These are phyloP conservation scores for Verbascum thapsus DNA, from an alignment of 257 asterid species.

Conservation along the genomic window DNA sequence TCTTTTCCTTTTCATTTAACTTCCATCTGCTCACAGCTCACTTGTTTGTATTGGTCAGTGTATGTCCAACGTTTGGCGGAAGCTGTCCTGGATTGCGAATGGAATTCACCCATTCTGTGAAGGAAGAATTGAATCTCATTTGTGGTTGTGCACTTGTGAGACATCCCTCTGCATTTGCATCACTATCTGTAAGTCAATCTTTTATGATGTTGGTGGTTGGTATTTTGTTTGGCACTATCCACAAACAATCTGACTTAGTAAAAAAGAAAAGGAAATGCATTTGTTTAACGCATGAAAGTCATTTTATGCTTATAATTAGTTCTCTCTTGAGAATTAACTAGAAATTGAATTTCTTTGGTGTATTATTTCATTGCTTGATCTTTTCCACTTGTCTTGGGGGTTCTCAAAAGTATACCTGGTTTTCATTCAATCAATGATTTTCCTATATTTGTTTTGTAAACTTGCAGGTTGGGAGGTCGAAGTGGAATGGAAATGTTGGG, in stretches of 20 bases:
- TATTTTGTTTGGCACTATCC: neutral
- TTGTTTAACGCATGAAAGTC: too few species aligned
- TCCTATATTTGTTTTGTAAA: too few species aligned
- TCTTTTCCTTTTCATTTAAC: slow-evolving; percentile 7
- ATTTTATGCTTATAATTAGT: too few species aligned
- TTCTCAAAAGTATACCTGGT: too few species aligned
- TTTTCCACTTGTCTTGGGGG: too few species aligned
- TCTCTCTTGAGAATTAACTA: too few species aligned
- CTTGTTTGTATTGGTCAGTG: slow-evolving; percentile 39
- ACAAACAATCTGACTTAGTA: too few species aligned
- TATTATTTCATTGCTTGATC: too few species aligned
- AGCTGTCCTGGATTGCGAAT: slow-evolving; percentile 77
- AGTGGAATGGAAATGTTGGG: slow-evolving; percentile 94
- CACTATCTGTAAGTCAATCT: slow-evolving; percentile 66
- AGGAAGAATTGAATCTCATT: slow-evolving; percentile 74
- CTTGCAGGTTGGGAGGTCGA: slow-evolving; percentile 89
- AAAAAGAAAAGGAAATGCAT: too few species aligned
- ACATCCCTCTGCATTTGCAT: slow-evolving; percentile 82
- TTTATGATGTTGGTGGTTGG: too few species aligned
- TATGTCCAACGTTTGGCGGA: slow-evolving; percentile 92
- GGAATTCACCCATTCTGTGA: slow-evolving; percentile 81
- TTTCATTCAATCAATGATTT: too few species aligned
- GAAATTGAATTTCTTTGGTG: too few species aligned
- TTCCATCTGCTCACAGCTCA: neutral
- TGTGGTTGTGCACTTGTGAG: slow-evolving; percentile 76